Percentiles rank a stretch among this genome's conserved stretches.
Conservation (phyloP, 164 flowering plant genomes). For the Chimonanthus praecox region DNA sequence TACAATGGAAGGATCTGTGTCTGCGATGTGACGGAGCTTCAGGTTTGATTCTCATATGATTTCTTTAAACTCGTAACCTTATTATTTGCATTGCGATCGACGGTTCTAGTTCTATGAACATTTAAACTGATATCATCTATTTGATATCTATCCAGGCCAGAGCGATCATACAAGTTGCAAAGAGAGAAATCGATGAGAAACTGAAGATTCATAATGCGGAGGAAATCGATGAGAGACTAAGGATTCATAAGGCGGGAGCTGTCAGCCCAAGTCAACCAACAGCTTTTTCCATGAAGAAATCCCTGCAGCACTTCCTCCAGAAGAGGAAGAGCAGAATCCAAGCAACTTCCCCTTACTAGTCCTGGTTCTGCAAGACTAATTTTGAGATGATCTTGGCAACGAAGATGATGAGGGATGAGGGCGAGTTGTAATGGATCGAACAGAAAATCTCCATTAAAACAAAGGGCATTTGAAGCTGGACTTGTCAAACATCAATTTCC, state of each 20-base stretch:
- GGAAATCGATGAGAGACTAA: constrained; percentile 20
- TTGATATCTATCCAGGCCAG: constrained; percentile 32
- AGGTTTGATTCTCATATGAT: constrained; percentile 20
- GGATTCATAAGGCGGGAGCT: neutral
- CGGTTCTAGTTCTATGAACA: neutral
- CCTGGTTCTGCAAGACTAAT: neutral
- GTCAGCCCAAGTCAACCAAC: constrained; percentile 10
- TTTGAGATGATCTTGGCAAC: neutral
- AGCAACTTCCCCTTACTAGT: constrained; percentile 18
- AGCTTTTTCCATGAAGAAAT: constrained; percentile 48
- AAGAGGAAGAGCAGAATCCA: constrained; percentile 43
- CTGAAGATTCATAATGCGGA: neutral
- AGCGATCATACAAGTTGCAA: constrained; percentile 37
- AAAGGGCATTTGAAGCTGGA: no score
- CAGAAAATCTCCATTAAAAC: no score
- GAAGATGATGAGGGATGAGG: no score
- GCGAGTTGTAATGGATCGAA: no score
- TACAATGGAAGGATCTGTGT: constrained; percentile 42
- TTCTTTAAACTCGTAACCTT: neutral
- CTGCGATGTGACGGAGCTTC: constrained; percentile 46
- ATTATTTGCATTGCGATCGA: neutral
- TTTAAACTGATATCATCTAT: no score
- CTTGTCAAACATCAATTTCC: no score
- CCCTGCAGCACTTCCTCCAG: constrained; percentile 50
- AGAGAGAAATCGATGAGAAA: constrained; percentile 22